Evolutionary conservation across 148 eudicot genomes (phyloP), one percentile per base, ranked within the genome.

Genomic region (Amaranthus cruentus): DNA sequence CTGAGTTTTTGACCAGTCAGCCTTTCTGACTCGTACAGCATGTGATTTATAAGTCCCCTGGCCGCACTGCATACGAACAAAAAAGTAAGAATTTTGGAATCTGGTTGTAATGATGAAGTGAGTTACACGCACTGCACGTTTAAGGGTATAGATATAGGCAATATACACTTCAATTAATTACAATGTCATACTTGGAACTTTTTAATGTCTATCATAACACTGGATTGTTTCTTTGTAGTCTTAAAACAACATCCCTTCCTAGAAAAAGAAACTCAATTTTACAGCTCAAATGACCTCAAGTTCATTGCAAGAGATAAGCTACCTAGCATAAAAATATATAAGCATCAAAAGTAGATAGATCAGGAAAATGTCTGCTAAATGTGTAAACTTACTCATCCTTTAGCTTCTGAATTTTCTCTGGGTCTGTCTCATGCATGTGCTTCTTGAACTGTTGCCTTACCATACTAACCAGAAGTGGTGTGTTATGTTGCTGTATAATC

Each of bases 401-500:
- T 49, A 86, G 55, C 82, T 89, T 81, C 81, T 91, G 87, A 81
- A 91, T 89, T 83, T 86, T 93, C 73, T 87, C 92, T 9, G 88
- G 94, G 79, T 89, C 94, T 6, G 82, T 89, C 79, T 89, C 94
- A 21, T 86, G 88, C 89, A 85, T 83, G 74, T 89, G 75, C 68
- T 68, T 91, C 70, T 74, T 87, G 79, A 88, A 93, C 72, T 93
- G 87, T 54, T 85, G 85, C 79, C 96, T 86, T 79, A 90, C 85
- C 90, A 90, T 88, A 66, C 66, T 80, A 77, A 88, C 73, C 54
- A 93, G 51, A 50, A 90, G 86, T 47, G 76, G 81, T 4, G 96
- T 90, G 62, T 87, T 93, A 78, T 88, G 76, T 84, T 90, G 90
- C 96, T 90, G 90, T 81, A 77, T 21, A 64, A 62, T 53, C 50